Conservation (phyloP, 257 asterid species). For the Lithospermum erythrorhizon region DNA sequence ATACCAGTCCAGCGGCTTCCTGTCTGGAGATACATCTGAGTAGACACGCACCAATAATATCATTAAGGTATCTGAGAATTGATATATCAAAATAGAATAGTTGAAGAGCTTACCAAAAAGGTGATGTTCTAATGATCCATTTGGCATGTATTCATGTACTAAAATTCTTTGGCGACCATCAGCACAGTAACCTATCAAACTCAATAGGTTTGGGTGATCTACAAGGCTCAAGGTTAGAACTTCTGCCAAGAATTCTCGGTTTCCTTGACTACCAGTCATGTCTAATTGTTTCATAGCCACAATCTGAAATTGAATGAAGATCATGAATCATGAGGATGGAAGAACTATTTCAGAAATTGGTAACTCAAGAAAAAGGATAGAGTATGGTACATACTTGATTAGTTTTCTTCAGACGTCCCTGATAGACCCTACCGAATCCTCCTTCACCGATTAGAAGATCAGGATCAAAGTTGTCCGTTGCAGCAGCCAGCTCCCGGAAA, state of each 20-base stretch:
- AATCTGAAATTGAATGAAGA: constrained; percentile 12
- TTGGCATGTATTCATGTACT: constrained; percentile 55
- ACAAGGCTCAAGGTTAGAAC: constrained; percentile 63
- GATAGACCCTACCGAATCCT: constrained; percentile 83
- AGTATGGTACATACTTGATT: constrained; percentile 33
- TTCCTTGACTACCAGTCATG: constrained; percentile 35
- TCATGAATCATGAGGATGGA: neutral
- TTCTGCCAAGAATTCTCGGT: constrained; percentile 49
- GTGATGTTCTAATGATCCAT: constrained; percentile 71
- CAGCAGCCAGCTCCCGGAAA: constrained; percentile 64
- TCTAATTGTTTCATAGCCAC: constrained; percentile 44
- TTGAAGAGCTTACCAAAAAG: constrained; percentile 38
- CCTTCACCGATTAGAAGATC: constrained; percentile 73
- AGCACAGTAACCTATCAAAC: constrained; percentile 71
- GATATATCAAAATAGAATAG: neutral
- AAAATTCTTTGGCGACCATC: constrained; percentile 82
- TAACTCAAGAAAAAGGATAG: neutral
- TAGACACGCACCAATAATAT: constrained; percentile 10
- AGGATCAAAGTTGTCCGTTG: constrained; percentile 77
- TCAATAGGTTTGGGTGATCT: constrained; percentile 65
- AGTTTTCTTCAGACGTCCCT: constrained; percentile 59
- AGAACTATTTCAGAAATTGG: neutral
- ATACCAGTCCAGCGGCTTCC: constrained; percentile 34
- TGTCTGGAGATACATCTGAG: constrained; percentile 19
- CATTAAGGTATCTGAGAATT: neutral